Evolutionary conservation across 2,329 filamentous ascomycete species (phyloP).

Genomic region (Diplodia seriata): DNA sequence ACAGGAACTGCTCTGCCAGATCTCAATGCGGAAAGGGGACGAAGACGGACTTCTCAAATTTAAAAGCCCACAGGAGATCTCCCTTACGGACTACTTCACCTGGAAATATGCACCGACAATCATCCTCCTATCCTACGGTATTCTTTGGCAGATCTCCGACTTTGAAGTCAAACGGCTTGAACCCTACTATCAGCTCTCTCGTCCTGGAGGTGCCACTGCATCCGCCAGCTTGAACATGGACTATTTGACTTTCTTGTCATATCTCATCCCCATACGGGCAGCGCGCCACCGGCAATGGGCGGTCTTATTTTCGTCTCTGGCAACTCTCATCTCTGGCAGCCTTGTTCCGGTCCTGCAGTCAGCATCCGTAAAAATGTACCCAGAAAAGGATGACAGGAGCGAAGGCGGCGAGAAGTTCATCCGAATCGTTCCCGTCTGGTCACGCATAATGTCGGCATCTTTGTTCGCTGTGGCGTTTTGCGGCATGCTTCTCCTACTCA

Average conservation of each 20-base stretch:
- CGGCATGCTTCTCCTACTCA: slow-evolving; percentile 65
- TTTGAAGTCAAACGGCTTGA: slow-evolving; percentile 60
- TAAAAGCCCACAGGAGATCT: slow-evolving; percentile 40
- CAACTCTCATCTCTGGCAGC: slow-evolving; percentile 70
- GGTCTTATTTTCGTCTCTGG: slow-evolving; percentile 70
- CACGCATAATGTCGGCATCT: slow-evolving; percentile 65
- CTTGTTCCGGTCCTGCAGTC: slow-evolving; percentile 73
- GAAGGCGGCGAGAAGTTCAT: slow-evolving; percentile 61
- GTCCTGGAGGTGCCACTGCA: slow-evolving; percentile 46
- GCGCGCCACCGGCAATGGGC: slow-evolving; percentile 70
- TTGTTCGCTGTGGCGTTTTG: slow-evolving; percentile 65
- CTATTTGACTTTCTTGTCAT: slow-evolving; percentile 72
- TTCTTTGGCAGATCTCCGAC: slow-evolving; percentile 58
- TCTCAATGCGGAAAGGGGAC: slow-evolving; percentile 40
- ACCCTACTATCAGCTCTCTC: slow-evolving; percentile 55
- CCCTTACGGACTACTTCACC: slow-evolving; percentile 44
- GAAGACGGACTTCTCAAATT: slow-evolving; percentile 43
- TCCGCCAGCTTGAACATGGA: slow-evolving; percentile 72
- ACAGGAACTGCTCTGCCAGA: slow-evolving; percentile 49
- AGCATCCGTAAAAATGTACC: slow-evolving; percentile 65
- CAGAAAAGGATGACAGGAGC: slow-evolving; percentile 57
- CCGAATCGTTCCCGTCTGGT: slow-evolving; percentile 64
- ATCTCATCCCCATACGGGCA: slow-evolving; percentile 69
- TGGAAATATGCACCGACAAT: slow-evolving; percentile 54
- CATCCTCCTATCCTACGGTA: slow-evolving; percentile 57